phyloP scores from a whole-genome alignment of 768 basidiomycete species.

The Russula emetica region DNA sequence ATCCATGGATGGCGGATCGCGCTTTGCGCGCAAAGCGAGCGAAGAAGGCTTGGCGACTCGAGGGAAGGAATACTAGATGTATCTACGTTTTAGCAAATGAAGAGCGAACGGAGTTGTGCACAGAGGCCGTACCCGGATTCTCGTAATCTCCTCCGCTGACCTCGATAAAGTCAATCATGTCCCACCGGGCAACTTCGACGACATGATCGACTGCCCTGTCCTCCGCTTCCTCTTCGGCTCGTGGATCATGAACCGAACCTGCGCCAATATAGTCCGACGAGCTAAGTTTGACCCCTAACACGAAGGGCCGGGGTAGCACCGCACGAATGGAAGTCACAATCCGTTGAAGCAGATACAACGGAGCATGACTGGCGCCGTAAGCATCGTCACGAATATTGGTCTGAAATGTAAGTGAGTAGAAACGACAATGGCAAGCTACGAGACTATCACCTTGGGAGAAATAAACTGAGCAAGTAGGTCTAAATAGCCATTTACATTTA shows the following conservation, averaged over 20 bases:
- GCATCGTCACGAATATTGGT: conserved; percentile 55
- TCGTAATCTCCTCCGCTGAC: conserved; percentile 88
- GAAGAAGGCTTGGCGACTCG: conserved; percentile 68
- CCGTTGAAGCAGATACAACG: conserved; percentile 53
- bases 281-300: conserved; percentile 77
- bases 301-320: conserved; percentile 52
- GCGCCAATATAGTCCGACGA: conserved; percentile 63
- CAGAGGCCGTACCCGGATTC: conserved; percentile 50
- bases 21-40: conserved; percentile 59
- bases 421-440: background rate
- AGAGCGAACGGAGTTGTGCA: background rate
- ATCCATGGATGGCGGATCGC: conserved; percentile 41
- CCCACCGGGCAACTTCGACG: conserved; percentile 56
- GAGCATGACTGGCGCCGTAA: conserved; percentile 47
- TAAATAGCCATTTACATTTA: conserved; percentile 31
- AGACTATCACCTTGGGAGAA: conserved; percentile 53
- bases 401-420: conserved; percentile 31
- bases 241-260: conserved; percentile 27
- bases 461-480: conserved; percentile 79
- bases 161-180: conserved; percentile 75
- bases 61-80: conserved; percentile 33
- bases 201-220: conserved; percentile 57
- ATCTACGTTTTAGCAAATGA: background rate
- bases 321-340: conserved; percentile 55
- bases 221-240: conserved; percentile 35